These are phyloP conservation scores for carrot (Daucus carota) DNA, from an alignment of 129 eudicot species.

Conservation along the genomic window DNA sequence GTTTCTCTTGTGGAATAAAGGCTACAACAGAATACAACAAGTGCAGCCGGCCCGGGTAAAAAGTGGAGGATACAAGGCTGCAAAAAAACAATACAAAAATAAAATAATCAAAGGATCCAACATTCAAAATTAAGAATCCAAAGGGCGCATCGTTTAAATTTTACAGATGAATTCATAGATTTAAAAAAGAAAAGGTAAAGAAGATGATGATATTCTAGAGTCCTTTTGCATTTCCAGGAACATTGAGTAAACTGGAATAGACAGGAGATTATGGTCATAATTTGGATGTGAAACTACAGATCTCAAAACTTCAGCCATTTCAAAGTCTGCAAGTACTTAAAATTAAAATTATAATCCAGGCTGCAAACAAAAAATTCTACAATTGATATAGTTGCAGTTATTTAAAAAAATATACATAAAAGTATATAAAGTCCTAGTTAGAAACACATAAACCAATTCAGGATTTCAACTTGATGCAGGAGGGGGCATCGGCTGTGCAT, in stretches of 20 bases:
- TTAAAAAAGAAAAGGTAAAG: not conserved
- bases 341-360: not conserved
- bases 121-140: not conserved
- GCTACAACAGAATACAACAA: no score
- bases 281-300: not conserved
- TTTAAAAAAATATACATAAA: not conserved
- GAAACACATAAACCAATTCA: not conserved
- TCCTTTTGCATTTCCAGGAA: not conserved
- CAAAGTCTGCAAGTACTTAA: not conserved
- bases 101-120: no score
- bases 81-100: no score
- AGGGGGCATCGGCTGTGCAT: constrained; percentile 43
- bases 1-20: no score
- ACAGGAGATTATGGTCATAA: not conserved
- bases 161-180: no score
- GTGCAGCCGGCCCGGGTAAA: no score
- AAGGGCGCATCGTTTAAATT: not conserved
- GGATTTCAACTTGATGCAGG: constrained; percentile 35
- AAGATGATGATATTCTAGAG: not conserved
- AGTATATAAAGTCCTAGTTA: not conserved
- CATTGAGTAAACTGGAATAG: not conserved
- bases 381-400: not conserved
- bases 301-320: not conserved
- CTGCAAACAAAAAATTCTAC: not conserved
- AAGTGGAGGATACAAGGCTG: no score